Evolutionary conservation across 495 filamentous ascomycete genomes (phyloP).

Genomic region (Aspergillus sclerotioniger): DNA sequence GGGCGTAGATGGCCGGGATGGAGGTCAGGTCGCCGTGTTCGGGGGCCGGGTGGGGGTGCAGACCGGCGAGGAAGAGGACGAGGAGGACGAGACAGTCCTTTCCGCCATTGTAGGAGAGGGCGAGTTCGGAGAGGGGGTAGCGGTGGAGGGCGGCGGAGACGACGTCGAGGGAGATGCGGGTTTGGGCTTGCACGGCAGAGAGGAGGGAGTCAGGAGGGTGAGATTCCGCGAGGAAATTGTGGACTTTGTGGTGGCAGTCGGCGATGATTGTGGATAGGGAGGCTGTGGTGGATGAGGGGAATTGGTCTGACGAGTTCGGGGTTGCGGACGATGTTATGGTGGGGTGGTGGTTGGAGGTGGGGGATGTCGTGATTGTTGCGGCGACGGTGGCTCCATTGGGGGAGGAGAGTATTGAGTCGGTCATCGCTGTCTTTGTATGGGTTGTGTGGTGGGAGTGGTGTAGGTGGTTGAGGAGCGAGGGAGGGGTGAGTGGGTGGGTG

Average conservation of each 20-base stretch:
- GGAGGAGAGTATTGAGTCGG: conserved; percentile 3
- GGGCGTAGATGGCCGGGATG: conserved; percentile 86
- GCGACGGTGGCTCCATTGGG: conserved; percentile 3
- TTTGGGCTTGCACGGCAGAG: conserved; percentile 68
- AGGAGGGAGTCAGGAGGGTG: conserved; percentile 55
- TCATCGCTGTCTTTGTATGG: neutral
- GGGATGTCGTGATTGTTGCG: neutral
- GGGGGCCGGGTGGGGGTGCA: conserved; percentile 36
- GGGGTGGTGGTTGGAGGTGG: conserved; percentile 3
- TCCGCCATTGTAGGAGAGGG: conserved; percentile 94
- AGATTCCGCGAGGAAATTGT: conserved; percentile 64
- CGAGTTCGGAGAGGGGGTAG: conserved; percentile 75
- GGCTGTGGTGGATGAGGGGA: neutral
- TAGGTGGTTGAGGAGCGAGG: neutral
- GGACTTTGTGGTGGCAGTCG: conserved; percentile 60
- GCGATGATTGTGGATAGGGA: conserved; percentile 51
- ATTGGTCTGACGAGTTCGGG: neutral
- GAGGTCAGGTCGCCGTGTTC: conserved; percentile 17
- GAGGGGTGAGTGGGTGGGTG: neutral
- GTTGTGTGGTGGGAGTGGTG: conserved; percentile 1
- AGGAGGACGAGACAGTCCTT: conserved; percentile 96
- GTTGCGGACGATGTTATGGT: neutral
- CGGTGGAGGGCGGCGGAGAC: conserved; percentile 66
- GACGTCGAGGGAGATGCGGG: conserved; percentile 64
- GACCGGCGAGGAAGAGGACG: conserved; percentile 77